phyloP scores from a whole-genome alignment of 768 basidiomycete genomes.

The Pisolithus sp. region DNA sequence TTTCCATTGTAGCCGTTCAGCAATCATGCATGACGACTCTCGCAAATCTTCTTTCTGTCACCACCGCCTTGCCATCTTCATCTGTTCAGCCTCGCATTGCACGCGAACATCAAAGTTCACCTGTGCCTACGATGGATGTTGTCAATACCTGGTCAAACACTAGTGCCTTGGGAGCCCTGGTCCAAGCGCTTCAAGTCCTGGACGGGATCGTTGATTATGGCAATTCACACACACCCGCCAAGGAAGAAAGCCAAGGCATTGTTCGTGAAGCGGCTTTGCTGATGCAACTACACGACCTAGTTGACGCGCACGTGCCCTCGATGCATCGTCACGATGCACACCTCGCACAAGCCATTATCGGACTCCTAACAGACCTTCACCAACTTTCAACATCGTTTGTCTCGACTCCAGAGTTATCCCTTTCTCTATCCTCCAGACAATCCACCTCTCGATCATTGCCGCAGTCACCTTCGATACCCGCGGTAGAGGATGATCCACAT shows the following conservation, averaged over 20 bases:
- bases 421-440: constrained; percentile 3
- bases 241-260: constrained; percentile 31
- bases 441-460: constrained; percentile 2
- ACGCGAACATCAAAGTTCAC: constrained; percentile 45
- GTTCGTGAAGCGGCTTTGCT: constrained; percentile 48
- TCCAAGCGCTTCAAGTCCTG: constrained; percentile 13
- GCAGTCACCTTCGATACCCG: constrained; percentile 1
- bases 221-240: not conserved
- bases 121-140: constrained; percentile 6
- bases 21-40: constrained; percentile 70
- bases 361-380: constrained; percentile 62
- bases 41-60: constrained; percentile 56
- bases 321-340: constrained; percentile 46
- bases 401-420: constrained; percentile 5
- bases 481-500: constrained; percentile 12
- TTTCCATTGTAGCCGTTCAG: constrained; percentile 70
- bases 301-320: constrained; percentile 41
- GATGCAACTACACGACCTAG: constrained; percentile 50
- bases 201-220: constrained; percentile 1
- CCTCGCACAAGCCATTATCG: constrained; percentile 62
- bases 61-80: constrained; percentile 13
- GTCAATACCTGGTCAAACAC: constrained; percentile 6
- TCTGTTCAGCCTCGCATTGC: constrained; percentile 41
- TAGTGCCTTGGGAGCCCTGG: constrained; percentile 12
- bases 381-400: constrained; percentile 40